Conservation (phyloP, 2,329 filamentous ascomycete genomes). For the Teratosphaeria pseudoeucalypti region DNA sequence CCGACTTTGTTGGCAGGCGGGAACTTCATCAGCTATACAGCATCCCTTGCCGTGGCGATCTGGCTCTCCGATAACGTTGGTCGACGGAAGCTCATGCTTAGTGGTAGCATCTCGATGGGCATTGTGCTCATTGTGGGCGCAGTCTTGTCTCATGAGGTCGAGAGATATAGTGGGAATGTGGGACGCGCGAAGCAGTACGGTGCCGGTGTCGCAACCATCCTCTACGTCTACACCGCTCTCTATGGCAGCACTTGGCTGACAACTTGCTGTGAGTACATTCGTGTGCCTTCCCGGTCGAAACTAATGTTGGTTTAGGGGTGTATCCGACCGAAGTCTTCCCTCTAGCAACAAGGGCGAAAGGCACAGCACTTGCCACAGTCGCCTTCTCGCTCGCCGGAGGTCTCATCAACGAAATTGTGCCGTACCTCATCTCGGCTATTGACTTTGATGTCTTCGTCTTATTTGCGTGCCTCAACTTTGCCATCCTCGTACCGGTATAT, state of each 20-base stretch:
- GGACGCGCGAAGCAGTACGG: not conserved
- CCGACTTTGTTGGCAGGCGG: not conserved
- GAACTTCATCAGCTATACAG: not conserved
- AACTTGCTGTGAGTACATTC: not conserved
- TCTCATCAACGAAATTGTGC: not conserved
- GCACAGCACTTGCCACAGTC: slow-evolving; percentile 1
- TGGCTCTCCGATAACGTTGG: not conserved
- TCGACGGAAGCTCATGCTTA: not conserved
- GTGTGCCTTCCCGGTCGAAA: not conserved
- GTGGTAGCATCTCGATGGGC: not conserved
- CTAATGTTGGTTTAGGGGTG: not conserved
- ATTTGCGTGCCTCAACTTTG: not conserved
- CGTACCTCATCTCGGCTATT: slow-evolving; percentile 1
- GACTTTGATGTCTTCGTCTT: slow-evolving; percentile 1
- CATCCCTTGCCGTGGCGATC: slow-evolving; percentile 1
- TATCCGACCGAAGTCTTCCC: slow-evolving; percentile 1
- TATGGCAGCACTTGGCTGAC: slow-evolving; percentile 2
- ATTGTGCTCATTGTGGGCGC: slow-evolving; percentile 1
- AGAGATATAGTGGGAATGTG: not conserved
- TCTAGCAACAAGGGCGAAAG: slow-evolving; percentile 1
- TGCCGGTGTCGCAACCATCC: not conserved
- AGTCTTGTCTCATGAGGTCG: slow-evolving; percentile 1
- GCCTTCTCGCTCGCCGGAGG: slow-evolving; percentile 1
- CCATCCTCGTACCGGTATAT: slow-evolving; percentile 1
- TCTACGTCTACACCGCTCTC: not conserved